Evolutionary conservation across 371 early-diverging fungal genomes (phyloP).

Genomic region (Blastocladiella emersonii): DNA sequence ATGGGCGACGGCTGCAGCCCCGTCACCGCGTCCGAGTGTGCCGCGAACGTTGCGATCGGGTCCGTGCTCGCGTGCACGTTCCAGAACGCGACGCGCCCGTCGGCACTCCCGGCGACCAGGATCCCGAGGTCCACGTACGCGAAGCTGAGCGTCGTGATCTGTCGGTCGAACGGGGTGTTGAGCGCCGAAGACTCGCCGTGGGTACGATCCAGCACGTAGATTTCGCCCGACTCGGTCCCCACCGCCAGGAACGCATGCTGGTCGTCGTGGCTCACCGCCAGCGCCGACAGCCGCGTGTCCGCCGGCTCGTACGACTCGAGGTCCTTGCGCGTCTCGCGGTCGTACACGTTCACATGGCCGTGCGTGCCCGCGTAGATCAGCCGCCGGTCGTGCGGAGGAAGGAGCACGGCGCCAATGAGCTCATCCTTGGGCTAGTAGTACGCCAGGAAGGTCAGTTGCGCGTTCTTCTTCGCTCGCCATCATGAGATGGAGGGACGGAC

Average conservation of each 20-base stretch:
- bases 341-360: background rate
- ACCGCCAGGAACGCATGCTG: background rate
- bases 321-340: background rate
- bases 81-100: conserved; percentile 35
- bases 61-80: conserved; percentile 22
- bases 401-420: background rate
- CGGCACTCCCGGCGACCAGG: conserved; percentile 32
- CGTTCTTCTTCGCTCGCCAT: background rate
- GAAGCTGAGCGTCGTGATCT: conserved; percentile 14
- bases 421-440: background rate
- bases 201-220: background rate
- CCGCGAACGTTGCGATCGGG: conserved; percentile 22
- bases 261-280: background rate
- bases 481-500: background rate
- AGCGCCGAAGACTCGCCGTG: background rate
- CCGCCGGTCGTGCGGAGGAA: background rate
- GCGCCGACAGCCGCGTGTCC: background rate
- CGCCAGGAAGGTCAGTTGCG: background rate
- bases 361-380: background rate
- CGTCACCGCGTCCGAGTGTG: conserved; percentile 28
- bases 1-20: conserved; percentile 35
- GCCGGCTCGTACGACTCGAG: background rate
- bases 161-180: background rate
- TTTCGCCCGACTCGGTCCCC: background rate
- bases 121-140: conserved; percentile 21